A percentile compares a stretch with the other conserved stretches of the same genome.
phyloP scores from a whole-genome alignment of 805 yeast species.

The Ascoidea tarda region DNA sequence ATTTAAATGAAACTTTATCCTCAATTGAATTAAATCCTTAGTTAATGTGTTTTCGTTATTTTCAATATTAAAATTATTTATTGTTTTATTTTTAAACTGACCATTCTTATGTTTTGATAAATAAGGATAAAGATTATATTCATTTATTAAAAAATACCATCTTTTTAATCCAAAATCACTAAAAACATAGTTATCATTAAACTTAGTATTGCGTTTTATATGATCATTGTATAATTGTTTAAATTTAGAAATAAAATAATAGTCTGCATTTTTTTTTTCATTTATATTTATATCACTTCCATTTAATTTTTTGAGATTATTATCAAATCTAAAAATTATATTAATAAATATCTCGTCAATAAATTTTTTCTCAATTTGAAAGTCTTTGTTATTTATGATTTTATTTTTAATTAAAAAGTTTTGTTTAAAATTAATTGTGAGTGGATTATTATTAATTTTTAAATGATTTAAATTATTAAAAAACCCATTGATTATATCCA shows the following conservation, averaged over 20 bases:
- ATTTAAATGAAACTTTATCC: neutral
- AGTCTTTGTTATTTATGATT: conserved; percentile 3
- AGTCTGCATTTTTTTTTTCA: conserved; percentile 51
- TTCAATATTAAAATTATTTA: neutral
- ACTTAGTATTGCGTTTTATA: neutral
- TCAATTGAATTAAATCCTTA: neutral
- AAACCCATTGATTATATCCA: conserved; percentile 26
- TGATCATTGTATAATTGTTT: conserved; percentile 11
- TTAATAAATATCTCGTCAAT: conserved; percentile 13
- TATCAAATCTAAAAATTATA: conserved; percentile 9
- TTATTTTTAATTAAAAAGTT: conserved; percentile 11
- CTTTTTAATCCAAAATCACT: conserved; percentile 4
- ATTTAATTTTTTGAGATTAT: conserved; percentile 29
- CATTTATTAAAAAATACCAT: conserved; percentile 7
- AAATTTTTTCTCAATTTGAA: neutral
- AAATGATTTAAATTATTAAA: conserved; percentile 32
- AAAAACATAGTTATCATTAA: neutral
- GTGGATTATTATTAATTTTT: conserved; percentile 38
- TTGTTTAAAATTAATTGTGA: conserved; percentile 22
- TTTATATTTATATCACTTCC: conserved; percentile 35
- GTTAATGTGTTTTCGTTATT: conserved; percentile 1
- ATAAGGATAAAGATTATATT: neutral
- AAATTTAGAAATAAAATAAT: conserved; percentile 46
- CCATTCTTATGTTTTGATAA: neutral
- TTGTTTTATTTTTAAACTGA: conserved; percentile 1